These are phyloP conservation scores for Globisporangium orthogonon DNA, from an alignment of 352 stramenopile genomes.

Conservation along the genomic window DNA sequence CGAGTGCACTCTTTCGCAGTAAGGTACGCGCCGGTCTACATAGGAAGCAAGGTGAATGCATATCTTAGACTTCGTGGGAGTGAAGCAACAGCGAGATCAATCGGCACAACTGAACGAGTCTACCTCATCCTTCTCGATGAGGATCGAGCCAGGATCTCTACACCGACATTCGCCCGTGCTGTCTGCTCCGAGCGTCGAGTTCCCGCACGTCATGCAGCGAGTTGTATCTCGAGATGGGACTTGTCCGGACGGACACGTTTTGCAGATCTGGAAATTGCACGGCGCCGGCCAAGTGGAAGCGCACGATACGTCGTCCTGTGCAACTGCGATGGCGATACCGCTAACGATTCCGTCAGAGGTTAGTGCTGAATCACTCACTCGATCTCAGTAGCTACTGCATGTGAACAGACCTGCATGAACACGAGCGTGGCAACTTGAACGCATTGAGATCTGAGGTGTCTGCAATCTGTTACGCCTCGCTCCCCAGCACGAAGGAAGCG, in stretches of 20 bases:
- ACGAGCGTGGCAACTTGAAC: conserved; percentile 23
- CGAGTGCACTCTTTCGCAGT: conserved; percentile 51
- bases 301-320: conserved; percentile 28
- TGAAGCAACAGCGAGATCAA: background rate
- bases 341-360: background rate
- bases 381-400: background rate
- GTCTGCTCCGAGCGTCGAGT: conserved; percentile 45
- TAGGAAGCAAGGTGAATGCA: background rate
- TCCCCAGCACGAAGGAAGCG: background rate
- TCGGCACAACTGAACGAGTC: background rate
- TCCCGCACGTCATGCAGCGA: conserved; percentile 51
- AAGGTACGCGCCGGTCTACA: conserved; percentile 45
- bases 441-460: conserved; percentile 16
- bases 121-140: conserved; percentile 49
- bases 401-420: conserved; percentile 31
- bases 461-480: conserved; percentile 19
- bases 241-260: conserved; percentile 24
- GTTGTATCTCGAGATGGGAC: conserved; percentile 36
- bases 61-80: no score
- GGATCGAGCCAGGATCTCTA: conserved; percentile 24
- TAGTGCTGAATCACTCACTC: background rate
- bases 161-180: conserved; percentile 44
- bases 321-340: conserved; percentile 17
- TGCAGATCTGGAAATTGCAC: conserved; percentile 41
- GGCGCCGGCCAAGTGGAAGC: conserved; percentile 57